phyloP scores from a whole-genome alignment of 805 yeast species.

The Brettanomyces custersianus region DNA sequence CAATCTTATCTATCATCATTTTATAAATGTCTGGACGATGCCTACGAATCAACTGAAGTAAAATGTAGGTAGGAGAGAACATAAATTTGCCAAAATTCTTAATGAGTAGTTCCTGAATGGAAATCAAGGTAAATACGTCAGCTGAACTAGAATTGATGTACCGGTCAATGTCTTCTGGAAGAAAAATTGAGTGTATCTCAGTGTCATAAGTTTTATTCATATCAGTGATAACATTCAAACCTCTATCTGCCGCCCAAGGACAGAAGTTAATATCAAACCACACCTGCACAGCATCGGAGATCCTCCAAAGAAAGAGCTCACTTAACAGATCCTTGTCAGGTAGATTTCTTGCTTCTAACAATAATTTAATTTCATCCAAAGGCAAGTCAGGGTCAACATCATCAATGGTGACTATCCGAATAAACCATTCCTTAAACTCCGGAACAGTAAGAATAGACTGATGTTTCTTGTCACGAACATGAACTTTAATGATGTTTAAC shows the following conservation, averaged over 20 bases:
- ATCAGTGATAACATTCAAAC: not conserved
- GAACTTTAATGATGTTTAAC: not conserved
- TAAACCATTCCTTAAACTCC: not conserved
- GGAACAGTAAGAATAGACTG: not conserved
- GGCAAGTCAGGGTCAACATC: not conserved
- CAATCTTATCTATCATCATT: no score
- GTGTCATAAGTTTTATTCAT: not conserved
- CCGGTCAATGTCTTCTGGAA: no score
- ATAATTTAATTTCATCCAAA: not conserved
- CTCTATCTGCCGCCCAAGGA: not conserved
- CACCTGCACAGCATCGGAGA: not conserved
- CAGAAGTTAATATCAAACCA: not conserved
- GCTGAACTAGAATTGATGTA: no score
- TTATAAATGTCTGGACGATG: no score
- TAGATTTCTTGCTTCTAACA: no score
- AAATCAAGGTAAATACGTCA: no score
- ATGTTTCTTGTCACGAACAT: not conserved
- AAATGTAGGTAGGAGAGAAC: no score
- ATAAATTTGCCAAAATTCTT: no score
- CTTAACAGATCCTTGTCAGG: not conserved
- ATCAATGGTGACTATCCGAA: not conserved
- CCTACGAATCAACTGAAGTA: no score
- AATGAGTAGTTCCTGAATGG: no score
- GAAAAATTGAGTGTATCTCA: no score
- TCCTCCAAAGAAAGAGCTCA: not conserved